A percentile compares a stretch with the other conserved stretches of the same genome.
These are phyloP conservation scores for Chaetothyriales sp. DNA, from an alignment of 2,329 filamentous ascomycete genomes.

Conservation along the genomic window DNA sequence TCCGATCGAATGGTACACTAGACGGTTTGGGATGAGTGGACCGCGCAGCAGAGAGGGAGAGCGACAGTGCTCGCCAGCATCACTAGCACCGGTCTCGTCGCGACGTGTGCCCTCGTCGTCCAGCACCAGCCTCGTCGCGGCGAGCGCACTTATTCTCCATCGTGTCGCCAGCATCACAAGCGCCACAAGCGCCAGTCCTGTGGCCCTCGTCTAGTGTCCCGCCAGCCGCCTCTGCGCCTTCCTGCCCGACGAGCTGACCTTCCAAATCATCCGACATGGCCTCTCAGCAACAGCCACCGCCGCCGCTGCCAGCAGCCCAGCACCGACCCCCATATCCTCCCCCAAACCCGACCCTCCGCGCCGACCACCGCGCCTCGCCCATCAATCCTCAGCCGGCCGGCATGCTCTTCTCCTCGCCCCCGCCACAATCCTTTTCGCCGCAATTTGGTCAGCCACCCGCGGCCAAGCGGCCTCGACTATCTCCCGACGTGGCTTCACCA, in stretches of 20 bases:
- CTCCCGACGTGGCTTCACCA: conserved; percentile 49
- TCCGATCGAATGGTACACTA: background rate
- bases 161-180: no score
- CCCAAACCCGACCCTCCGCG: conserved; percentile 9
- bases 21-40: conserved; percentile 20
- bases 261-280: background rate
- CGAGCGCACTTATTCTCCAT: no score
- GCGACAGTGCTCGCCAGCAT: conserved; percentile 59
- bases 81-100: conserved; percentile 23
- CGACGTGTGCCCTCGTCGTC: background rate
- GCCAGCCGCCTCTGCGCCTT: background rate
- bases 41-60: conserved; percentile 36
- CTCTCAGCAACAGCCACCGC: background rate
- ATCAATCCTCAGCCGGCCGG: conserved; percentile 15
- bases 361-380: conserved; percentile 13
- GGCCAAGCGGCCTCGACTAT: conserved; percentile 57
- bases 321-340: conserved; percentile 13
- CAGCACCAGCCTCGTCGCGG: no score
- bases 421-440: conserved; percentile 42
- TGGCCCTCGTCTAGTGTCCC: background rate
- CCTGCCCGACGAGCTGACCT: background rate
- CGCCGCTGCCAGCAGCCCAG: conserved; percentile 2
- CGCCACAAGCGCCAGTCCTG: no score
- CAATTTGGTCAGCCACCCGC: conserved; percentile 39
- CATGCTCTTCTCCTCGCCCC: conserved; percentile 41